Conservation (phyloP, 441 rosid genomes). For the Kokia cookei region DNA sequence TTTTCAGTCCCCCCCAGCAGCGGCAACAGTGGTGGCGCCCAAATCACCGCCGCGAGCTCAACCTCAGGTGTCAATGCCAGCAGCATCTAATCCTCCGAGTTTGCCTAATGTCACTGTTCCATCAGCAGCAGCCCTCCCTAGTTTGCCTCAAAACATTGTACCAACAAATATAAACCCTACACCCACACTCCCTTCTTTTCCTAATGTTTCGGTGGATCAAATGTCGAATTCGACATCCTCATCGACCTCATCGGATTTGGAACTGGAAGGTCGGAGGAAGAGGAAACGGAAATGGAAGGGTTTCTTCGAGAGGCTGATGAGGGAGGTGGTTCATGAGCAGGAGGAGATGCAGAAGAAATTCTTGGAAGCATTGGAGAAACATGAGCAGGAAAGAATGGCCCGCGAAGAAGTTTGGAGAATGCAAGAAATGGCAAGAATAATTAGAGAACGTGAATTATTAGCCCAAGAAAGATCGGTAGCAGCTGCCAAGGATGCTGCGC, state of each 20-base stretch:
- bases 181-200: slow-evolving; percentile 4
- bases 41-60: background rate
- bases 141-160: background rate
- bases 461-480: slow-evolving; percentile 63
- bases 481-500: slow-evolving; percentile 65
- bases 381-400: slow-evolving; percentile 50
- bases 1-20: background rate
- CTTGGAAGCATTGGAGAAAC: slow-evolving; percentile 61
- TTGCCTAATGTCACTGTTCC: slow-evolving; percentile 18
- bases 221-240: slow-evolving; percentile 57
- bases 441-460: slow-evolving; percentile 51
- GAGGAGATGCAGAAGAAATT: slow-evolving; percentile 68
- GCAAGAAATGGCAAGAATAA: slow-evolving; percentile 59
- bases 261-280: slow-evolving; percentile 31
- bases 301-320: slow-evolving; percentile 50
- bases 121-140: slow-evolving; percentile 15
- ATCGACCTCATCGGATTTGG: slow-evolving; percentile 52
- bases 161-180: slow-evolving; percentile 16
- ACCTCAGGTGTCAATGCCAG: slow-evolving; percentile 1
- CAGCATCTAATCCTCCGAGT: slow-evolving; percentile 1
- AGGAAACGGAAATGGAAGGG: slow-evolving; percentile 68
- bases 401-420: slow-evolving; percentile 73
- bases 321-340: slow-evolving; percentile 58
- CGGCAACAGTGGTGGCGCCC: background rate
- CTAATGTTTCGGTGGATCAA: slow-evolving; percentile 20